Evolutionary conservation across 345 rosid genomes (phyloP).

Genomic region (Crucihimalaya himalaica): DNA sequence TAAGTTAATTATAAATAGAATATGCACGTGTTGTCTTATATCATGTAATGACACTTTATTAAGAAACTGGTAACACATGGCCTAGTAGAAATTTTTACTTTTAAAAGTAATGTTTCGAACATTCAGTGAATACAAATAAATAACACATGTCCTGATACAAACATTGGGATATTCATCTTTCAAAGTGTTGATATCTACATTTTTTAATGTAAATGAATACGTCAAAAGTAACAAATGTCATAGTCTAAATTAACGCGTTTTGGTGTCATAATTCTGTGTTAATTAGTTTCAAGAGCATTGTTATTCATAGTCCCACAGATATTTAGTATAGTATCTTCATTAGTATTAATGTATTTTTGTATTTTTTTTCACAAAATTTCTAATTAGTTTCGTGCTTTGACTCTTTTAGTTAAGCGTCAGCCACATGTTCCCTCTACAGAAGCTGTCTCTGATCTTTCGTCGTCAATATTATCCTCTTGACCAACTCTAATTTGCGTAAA

Average conservation of each 20-base stretch:
- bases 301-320: background rate
- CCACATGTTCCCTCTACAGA: constrained; percentile 12
- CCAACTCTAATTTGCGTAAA: constrained; percentile 9
- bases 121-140: background rate
- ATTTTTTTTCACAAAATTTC: background rate
- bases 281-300: background rate
- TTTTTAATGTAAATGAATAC: background rate
- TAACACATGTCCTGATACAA: background rate
- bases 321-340: background rate
- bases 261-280: background rate
- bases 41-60: background rate
- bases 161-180: background rate
- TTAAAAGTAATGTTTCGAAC: background rate
- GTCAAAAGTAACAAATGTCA: background rate
- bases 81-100: background rate
- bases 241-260: background rate
- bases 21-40: background rate
- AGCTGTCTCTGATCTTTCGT: constrained; percentile 9
- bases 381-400: constrained; percentile 1
- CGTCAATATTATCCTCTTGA: background rate
- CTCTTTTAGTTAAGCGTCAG: background rate
- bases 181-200: background rate
- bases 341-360: too few relatives aligned
- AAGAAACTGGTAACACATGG: background rate
- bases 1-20: background rate